Percentiles rank a stretch among this genome's conserved stretches.
Conservation (phyloP, 2,329 filamentous ascomycete species). For the Cryphonectria radicalis region DNA sequence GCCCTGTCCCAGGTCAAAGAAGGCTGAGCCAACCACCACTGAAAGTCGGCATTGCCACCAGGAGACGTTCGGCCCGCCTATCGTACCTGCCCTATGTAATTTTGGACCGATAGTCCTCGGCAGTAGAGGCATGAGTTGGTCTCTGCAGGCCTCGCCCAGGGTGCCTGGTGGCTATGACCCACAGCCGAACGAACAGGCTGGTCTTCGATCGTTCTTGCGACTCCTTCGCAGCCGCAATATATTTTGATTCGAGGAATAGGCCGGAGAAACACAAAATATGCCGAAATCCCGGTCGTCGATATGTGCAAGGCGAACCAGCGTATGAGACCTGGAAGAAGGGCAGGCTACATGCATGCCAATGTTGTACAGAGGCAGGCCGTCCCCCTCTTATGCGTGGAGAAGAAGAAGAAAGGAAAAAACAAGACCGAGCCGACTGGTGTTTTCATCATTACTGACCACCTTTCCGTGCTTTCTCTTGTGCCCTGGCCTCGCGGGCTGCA, state of each 20-base stretch:
- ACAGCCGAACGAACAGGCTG: constrained; percentile 3
- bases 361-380: constrained; percentile 23
- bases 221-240: not conserved
- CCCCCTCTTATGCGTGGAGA: constrained; percentile 6
- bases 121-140: not conserved
- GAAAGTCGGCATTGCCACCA: not conserved
- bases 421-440: constrained; percentile 12
- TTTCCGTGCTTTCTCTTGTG: constrained; percentile 81
- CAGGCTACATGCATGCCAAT: constrained; percentile 19
- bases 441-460: constrained; percentile 43
- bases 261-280: constrained; percentile 15
- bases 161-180: not conserved
- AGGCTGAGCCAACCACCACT: not conserved
- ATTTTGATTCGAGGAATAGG: constrained; percentile 16
- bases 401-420: constrained; percentile 1
- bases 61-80: not conserved
- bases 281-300: constrained; percentile 18
- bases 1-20: not conserved
- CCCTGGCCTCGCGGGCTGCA: constrained; percentile 81
- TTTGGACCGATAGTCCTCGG: not conserved
- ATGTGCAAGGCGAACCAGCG: constrained; percentile 28
- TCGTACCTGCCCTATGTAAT: not conserved
- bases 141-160: not conserved
- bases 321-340: constrained; percentile 17
- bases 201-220: not conserved